Conservation (phyloP, 768 basidiomycete genomes). For the Naganishia onofrii region DNA sequence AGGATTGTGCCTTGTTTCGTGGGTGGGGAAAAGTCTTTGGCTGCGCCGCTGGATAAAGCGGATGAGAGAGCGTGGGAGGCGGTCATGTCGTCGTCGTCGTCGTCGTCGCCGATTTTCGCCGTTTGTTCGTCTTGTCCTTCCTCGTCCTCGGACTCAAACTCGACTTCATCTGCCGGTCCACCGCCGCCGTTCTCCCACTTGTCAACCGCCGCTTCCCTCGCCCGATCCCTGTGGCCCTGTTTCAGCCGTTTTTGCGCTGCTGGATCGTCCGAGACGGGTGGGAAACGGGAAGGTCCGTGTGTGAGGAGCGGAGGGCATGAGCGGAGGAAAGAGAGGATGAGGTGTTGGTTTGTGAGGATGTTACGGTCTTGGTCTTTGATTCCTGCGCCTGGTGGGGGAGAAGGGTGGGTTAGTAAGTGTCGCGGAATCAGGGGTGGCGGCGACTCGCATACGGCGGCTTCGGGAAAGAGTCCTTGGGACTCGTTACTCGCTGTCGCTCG, state of each 20-base stretch:
- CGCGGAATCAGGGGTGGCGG: too few relatives aligned
- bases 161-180: conserved; percentile 55
- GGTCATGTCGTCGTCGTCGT: conserved; percentile 3
- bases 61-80: neutral
- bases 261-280: neutral
- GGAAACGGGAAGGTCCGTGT: conserved; percentile 59
- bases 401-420: too few relatives aligned
- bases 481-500: too few relatives aligned
- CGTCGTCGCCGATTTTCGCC: too few relatives aligned
- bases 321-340: conserved; percentile 76
- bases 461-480: too few relatives aligned
- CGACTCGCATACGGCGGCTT: too few relatives aligned
- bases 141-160: conserved; percentile 39
- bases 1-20: conserved; percentile 68
- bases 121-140: conserved; percentile 36
- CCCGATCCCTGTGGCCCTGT: conserved; percentile 36
- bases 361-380: conserved; percentile 92
- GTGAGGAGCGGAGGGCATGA: conserved; percentile 66
- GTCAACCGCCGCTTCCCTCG: neutral
- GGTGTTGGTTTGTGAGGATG: conserved; percentile 79
- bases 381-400: conserved; percentile 62
- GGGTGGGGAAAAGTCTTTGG: conserved; percentile 35
- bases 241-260: conserved; percentile 31
- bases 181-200: conserved; percentile 43
- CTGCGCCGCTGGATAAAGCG: conserved; percentile 9